A percentile compares a stretch with the other conserved stretches of the same genome.
phyloP scores from a whole-genome alignment of 805 yeast genomes.

The Babjeviella inositovora region DNA sequence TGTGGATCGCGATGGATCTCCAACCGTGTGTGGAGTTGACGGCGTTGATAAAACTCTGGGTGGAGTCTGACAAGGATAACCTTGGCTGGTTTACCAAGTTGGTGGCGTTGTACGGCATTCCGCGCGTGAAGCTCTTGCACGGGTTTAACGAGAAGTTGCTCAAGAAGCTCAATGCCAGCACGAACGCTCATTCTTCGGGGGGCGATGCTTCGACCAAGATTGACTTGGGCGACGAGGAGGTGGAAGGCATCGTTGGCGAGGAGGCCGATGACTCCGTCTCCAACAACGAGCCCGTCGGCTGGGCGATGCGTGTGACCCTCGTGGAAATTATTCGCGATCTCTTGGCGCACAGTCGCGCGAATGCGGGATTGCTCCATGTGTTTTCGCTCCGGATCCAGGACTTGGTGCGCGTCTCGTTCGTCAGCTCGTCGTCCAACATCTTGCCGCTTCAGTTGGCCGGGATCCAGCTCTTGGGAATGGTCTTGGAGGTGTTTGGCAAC shows the following conservation, averaged over 20 bases:
- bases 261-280: slow-evolving; percentile 31
- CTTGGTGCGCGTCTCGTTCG: slow-evolving; percentile 61
- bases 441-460: slow-evolving; percentile 47
- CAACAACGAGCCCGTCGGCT: slow-evolving; percentile 33
- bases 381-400: slow-evolving; percentile 37
- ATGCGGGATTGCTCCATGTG: slow-evolving; percentile 17
- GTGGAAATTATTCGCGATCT: slow-evolving; percentile 27
- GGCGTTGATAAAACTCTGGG: slow-evolving; percentile 40
- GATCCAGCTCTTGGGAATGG: slow-evolving; percentile 43
- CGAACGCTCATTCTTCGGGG: slow-evolving; percentile 16
- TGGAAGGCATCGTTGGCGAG: slow-evolving; percentile 18
- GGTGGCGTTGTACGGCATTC: slow-evolving; percentile 27
- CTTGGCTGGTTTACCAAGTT: slow-evolving; percentile 42
- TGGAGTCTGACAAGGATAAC: slow-evolving; percentile 27
- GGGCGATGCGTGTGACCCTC: slow-evolving; percentile 37
- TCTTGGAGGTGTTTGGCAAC: slow-evolving; percentile 43
- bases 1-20: slow-evolving; percentile 15
- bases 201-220: slow-evolving; percentile 23
- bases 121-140: slow-evolving; percentile 22
- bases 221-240: slow-evolving; percentile 12
- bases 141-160: slow-evolving; percentile 21
- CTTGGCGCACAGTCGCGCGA: slow-evolving; percentile 18
- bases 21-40: slow-evolving; percentile 20
- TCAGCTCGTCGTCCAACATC: slow-evolving; percentile 65
- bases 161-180: slow-evolving; percentile 11